Evolutionary conservation across 2,329 filamentous ascomycete species (phyloP).

Genomic region (Penicillium janthinellum): DNA sequence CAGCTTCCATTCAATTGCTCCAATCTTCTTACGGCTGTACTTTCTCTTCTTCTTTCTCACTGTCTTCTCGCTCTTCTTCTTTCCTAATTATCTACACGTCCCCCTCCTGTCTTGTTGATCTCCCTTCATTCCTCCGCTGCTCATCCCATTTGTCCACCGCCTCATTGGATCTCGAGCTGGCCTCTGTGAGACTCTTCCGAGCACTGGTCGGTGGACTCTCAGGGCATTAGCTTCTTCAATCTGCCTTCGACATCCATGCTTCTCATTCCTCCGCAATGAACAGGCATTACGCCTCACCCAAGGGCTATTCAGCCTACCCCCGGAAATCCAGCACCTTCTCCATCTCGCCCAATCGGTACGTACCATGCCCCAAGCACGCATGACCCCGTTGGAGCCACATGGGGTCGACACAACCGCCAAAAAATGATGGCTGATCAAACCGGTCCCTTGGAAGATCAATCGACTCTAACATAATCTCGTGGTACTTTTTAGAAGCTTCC

Average conservation of each 20-base stretch:
- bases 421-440: not conserved
- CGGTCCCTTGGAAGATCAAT: not conserved
- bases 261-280: constrained; percentile 67
- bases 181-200: constrained; percentile 6
- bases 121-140: constrained; percentile 5
- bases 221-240: constrained; percentile 1
- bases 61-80: constrained; percentile 1
- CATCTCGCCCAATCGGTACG: constrained; percentile 85
- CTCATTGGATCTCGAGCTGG: constrained; percentile 8
- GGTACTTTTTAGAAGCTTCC: constrained; percentile 62
- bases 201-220: not conserved
- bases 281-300: constrained; percentile 80
- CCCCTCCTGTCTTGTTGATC: not conserved
- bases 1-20: not conserved
- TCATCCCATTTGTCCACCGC: not conserved
- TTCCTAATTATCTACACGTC: not conserved
- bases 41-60: not conserved
- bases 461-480: not conserved
- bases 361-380: constrained; percentile 10
- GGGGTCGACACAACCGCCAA: not conserved
- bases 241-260: constrained; percentile 32
- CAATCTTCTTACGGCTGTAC: not conserved
- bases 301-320: constrained; percentile 72
- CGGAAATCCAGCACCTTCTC: constrained; percentile 72
- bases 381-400: not conserved